phyloP scores from a whole-genome alignment of 2,329 filamentous ascomycete species.

The Arthroderma uncinatum region DNA sequence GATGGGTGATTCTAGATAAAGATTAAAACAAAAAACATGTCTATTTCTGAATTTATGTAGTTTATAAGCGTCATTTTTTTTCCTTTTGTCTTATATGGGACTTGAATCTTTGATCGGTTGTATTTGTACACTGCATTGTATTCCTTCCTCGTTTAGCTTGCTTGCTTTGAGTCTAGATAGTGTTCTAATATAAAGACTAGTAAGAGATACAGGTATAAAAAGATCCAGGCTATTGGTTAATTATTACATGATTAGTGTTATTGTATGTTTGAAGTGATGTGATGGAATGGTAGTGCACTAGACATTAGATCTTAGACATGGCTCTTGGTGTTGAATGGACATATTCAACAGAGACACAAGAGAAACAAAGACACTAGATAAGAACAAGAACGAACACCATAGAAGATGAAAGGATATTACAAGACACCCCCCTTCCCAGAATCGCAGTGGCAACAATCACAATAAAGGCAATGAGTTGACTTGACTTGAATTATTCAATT shows the following conservation, averaged over 20 bases:
- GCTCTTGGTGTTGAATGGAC: too few relatives aligned
- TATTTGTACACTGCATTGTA: not conserved
- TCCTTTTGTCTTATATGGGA: not conserved
- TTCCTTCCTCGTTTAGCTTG: not conserved
- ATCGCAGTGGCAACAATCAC: not conserved
- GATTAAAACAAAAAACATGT: not conserved
- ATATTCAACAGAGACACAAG: too few relatives aligned
- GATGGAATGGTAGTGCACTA: not conserved
- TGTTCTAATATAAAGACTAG: not conserved
- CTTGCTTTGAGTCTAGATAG: not conserved
- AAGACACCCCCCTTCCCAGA: too few relatives aligned
- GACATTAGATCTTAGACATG: not conserved
- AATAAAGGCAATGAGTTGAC: not conserved
- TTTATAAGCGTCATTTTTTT: not conserved
- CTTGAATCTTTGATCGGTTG: not conserved
- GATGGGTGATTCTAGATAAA: not conserved
- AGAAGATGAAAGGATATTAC: too few relatives aligned
- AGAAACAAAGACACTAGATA: too few relatives aligned
- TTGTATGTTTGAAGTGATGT: not conserved
- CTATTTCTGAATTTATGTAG: not conserved
- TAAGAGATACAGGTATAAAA: not conserved
- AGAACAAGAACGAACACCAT: too few relatives aligned
- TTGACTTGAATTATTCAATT: not conserved
- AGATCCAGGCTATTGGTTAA: not conserved
- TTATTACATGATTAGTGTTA: not conserved